Evolutionary conservation across 2,329 filamentous ascomycete species (phyloP).

Genomic region (Beauveria caledonica): DNA sequence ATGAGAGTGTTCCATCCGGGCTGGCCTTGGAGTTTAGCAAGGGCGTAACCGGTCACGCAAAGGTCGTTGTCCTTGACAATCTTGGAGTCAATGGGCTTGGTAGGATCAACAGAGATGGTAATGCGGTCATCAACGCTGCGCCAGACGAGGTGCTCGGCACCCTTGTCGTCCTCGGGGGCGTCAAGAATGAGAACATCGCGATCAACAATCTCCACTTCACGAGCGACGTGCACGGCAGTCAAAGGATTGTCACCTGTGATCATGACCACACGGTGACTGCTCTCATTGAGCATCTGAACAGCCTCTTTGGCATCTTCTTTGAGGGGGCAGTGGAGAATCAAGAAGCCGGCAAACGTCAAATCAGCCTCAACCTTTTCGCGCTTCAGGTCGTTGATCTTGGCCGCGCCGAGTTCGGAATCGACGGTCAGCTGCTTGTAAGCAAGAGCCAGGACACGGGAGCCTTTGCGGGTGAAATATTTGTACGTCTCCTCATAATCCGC

Average conservation of each 20-base stretch:
- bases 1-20: constrained; percentile 67
- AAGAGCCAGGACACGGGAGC: constrained; percentile 85
- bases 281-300: constrained; percentile 96
- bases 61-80: constrained; percentile 84
- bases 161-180: constrained; percentile 80
- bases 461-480: constrained; percentile 95
- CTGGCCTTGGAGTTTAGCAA: constrained; percentile 81
- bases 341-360: constrained; percentile 85
- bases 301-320: constrained; percentile 94
- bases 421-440: constrained; percentile 86
- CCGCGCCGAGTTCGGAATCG: constrained; percentile 72
- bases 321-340: constrained; percentile 89
- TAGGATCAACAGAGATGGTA: constrained; percentile 77
- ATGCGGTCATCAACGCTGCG: constrained; percentile 87
- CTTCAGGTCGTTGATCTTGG: constrained; percentile 86
- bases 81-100: constrained; percentile 67
- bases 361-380: constrained; percentile 84
- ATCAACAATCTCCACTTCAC: constrained; percentile 95
- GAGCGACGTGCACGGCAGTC: constrained; percentile 90
- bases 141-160: constrained; percentile 80
- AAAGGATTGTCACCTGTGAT: constrained; percentile 98
- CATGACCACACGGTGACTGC: constrained; percentile 97
- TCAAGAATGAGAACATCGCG: constrained; percentile 91
- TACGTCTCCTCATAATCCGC: constrained; percentile 93
- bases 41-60: constrained; percentile 89